These are phyloP conservation scores for Leptosphaerulina australis DNA, from an alignment of 2,329 filamentous ascomycete genomes.

Conservation along the genomic window DNA sequence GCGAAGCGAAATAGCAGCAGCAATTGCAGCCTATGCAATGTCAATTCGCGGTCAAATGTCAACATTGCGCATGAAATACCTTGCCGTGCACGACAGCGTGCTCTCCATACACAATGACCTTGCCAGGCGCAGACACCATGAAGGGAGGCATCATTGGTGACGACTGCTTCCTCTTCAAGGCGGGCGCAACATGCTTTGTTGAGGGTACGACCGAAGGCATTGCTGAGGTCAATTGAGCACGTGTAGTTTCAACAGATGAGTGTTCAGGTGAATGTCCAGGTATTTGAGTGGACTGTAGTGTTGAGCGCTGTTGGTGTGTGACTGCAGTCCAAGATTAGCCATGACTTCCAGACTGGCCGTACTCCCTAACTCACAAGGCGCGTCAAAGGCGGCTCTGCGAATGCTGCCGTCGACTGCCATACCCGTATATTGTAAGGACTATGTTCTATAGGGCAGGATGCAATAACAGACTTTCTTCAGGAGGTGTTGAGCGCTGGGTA, in stretches of 20 bases:
- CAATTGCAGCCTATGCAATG: slow-evolving; percentile 76
- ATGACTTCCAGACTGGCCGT: slow-evolving; percentile 5
- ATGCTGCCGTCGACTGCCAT: slow-evolving; percentile 39
- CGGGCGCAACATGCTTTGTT: slow-evolving; percentile 21
- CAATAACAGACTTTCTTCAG: slow-evolving; percentile 10
- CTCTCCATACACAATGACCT: slow-evolving; percentile 97
- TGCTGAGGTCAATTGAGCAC: slow-evolving; percentile 34
- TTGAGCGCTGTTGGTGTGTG: slow-evolving; percentile 31
- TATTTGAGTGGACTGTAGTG: slow-evolving; percentile 36
- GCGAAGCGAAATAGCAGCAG: slow-evolving; percentile 90
- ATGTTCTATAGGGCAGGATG: neutral
- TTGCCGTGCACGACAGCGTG: slow-evolving; percentile 98
- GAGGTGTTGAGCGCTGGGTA: slow-evolving; percentile 15
- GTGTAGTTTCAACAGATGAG: slow-evolving; percentile 38
- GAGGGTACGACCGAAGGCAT: slow-evolving; percentile 25
- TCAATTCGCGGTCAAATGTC: slow-evolving; percentile 18
- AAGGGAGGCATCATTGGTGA: slow-evolving; percentile 81
- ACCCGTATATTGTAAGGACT: neutral
- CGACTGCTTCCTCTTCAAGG: slow-evolving; percentile 45
- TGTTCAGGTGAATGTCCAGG: slow-evolving; percentile 35
- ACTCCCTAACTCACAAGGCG: slow-evolving; percentile 28
- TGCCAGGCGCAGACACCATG: slow-evolving; percentile 97
- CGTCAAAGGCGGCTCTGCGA: slow-evolving; percentile 30
- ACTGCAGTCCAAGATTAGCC: slow-evolving; percentile 24
- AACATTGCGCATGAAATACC: slow-evolving; percentile 54